Evolutionary conservation across 2,329 filamentous ascomycete species (phyloP).

Genomic region (Thielaviopsis populi): DNA sequence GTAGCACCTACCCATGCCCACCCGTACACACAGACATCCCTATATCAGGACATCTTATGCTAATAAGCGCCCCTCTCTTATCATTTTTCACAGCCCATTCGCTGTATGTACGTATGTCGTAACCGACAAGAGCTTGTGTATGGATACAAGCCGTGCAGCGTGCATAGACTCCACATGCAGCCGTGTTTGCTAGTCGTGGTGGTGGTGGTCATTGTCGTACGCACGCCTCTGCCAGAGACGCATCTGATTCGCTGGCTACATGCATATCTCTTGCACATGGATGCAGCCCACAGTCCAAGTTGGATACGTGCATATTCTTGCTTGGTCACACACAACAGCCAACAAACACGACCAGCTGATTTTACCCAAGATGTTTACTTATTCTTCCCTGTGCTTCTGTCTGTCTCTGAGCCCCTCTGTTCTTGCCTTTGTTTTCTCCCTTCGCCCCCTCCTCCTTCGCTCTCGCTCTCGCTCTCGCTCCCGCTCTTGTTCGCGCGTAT

Average conservation of each 20-base stretch:
- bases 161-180: not conserved
- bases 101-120: not conserved
- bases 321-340: not conserved
- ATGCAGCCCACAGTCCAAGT: not conserved
- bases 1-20: too few species aligned
- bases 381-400: not conserved
- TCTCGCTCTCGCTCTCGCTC: not conserved
- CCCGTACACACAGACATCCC: too few species aligned
- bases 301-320: not conserved
- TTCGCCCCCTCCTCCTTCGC: not conserved
- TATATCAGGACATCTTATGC: too few species aligned
- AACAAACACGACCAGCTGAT: not conserved
- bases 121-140: not conserved
- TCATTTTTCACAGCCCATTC: not conserved
- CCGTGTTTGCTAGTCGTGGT: not conserved
- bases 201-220: not conserved
- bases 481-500: not conserved
- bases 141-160: not conserved
- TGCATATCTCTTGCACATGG: not conserved
- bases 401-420: not conserved
- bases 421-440: not conserved
- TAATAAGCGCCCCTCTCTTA: not conserved
- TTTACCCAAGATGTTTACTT: not conserved
- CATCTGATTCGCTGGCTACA: not conserved
- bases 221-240: not conserved